Evolutionary conservation across 2,329 filamentous ascomycete species (phyloP).

Genomic region (Neofusicoccum cordaticola): DNA sequence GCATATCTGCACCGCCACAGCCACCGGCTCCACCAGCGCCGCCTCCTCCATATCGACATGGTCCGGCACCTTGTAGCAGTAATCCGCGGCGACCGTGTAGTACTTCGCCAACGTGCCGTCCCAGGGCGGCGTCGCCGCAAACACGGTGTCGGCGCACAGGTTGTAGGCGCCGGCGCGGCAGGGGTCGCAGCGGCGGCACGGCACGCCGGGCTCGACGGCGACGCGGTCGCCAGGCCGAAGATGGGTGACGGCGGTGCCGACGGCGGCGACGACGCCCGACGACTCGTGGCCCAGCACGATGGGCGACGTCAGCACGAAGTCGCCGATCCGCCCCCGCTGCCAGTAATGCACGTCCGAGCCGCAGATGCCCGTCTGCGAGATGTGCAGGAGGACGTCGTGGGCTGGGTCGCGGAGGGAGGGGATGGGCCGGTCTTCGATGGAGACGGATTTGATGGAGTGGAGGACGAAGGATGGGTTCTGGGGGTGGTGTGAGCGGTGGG

Average conservation of each 20-base stretch:
- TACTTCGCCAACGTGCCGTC: conserved; percentile 29
- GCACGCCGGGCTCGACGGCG: conserved; percentile 25
- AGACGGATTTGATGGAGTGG: conserved; percentile 43
- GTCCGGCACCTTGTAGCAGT: conserved; percentile 28
- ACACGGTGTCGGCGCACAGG: conserved; percentile 19
- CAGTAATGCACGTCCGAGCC: conserved; percentile 21
- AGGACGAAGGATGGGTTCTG: conserved; percentile 50
- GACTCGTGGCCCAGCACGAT: conserved; percentile 25
- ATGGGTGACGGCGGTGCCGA: conserved; percentile 20
- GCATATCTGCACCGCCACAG: conserved; percentile 27
- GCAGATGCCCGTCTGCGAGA: conserved; percentile 21
- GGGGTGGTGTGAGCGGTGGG: background rate
- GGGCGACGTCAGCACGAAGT: conserved; percentile 19
- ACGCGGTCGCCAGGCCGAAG: conserved; percentile 23
- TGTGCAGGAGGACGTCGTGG: conserved; percentile 18
- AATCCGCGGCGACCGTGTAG: conserved; percentile 26
- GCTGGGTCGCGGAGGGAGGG: conserved; percentile 27
- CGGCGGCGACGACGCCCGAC: conserved; percentile 19
- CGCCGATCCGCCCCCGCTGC: conserved; percentile 21
- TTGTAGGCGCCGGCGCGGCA: conserved; percentile 20
- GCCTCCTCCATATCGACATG: conserved; percentile 26
- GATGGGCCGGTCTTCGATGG: conserved; percentile 45
- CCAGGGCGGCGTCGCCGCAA: conserved; percentile 23
- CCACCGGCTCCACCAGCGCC: conserved; percentile 28
- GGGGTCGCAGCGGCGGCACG: conserved; percentile 21